Conservation (phyloP, 257 asterid genomes). For the Ilex asprella region DNA sequence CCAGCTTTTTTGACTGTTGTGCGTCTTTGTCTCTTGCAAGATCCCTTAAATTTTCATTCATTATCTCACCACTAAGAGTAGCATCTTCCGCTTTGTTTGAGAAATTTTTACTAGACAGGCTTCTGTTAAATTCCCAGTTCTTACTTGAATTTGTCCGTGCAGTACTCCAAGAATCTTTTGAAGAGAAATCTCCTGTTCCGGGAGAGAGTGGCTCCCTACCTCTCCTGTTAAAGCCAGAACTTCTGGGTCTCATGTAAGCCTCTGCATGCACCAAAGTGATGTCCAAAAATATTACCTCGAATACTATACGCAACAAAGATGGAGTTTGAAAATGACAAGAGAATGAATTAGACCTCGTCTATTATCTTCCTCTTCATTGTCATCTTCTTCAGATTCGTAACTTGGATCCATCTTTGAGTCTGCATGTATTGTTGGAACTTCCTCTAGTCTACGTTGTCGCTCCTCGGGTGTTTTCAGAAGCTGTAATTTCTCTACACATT, state of each 20-base stretch:
- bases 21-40: conserved; percentile 45
- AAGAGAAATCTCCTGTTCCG: conserved; percentile 37
- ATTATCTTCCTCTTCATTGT: conserved; percentile 58
- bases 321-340: conserved; percentile 10
- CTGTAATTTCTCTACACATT: conserved; percentile 92
- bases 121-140: conserved; percentile 44
- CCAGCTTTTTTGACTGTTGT: conserved; percentile 31
- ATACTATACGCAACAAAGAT: conserved; percentile 3
- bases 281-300: not conserved
- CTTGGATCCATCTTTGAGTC: conserved; percentile 98
- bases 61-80: conserved; percentile 34
- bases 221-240: conserved; percentile 60
- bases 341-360: conserved; percentile 51
- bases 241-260: conserved; percentile 53
- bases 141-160: conserved; percentile 35
- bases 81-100: conserved; percentile 27
- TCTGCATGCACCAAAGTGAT: conserved; percentile 40
- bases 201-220: conserved; percentile 75
- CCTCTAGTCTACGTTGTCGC: conserved; percentile 82
- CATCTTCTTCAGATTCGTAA: conserved; percentile 80
- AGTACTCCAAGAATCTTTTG: conserved; percentile 58
- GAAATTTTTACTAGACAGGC: conserved; percentile 32
- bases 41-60: conserved; percentile 49
- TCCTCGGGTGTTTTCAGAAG: conserved; percentile 91
- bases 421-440: conserved; percentile 72